Conservation (phyloP, 306 rosid species). For the Fragaria iinumae region DNA sequence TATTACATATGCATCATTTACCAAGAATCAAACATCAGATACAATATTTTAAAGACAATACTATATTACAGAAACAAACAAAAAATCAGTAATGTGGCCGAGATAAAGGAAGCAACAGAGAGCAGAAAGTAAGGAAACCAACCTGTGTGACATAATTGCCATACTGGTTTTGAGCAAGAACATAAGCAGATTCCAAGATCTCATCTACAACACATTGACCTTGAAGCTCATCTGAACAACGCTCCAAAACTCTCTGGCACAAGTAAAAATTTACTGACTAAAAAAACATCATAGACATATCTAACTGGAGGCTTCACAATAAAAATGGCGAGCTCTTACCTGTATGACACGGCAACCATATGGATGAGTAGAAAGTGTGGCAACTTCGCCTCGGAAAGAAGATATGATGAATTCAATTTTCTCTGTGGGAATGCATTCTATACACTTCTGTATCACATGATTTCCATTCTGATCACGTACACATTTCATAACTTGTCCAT, state of each 20-base stretch:
- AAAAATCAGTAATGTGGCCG: neutral
- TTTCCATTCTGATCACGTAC: slow-evolving; percentile 76
- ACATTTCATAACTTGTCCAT: slow-evolving; percentile 63
- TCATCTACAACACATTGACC: slow-evolving; percentile 52
- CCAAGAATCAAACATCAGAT: neutral
- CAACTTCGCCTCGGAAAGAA: slow-evolving; percentile 53
- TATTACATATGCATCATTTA: neutral
- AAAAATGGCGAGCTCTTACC: slow-evolving; percentile 34
- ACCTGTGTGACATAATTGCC: slow-evolving; percentile 80
- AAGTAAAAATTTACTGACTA: slow-evolving; percentile 14
- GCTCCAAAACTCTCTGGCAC: slow-evolving; percentile 67
- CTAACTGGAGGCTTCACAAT: slow-evolving; percentile 7
- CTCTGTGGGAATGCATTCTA: slow-evolving; percentile 54
- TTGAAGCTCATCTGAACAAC: slow-evolving; percentile 50
- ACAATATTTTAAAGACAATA: neutral
- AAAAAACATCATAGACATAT: slow-evolving; percentile 10
- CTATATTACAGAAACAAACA: neutral
- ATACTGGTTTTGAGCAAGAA: slow-evolving; percentile 67
- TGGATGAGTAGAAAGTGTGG: slow-evolving; percentile 59
- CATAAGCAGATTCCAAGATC: slow-evolving; percentile 54
- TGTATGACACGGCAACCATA: slow-evolving; percentile 78
- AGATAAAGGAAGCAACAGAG: slow-evolving; percentile 11
- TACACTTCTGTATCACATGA: slow-evolving; percentile 74
- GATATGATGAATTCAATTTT: slow-evolving; percentile 53
- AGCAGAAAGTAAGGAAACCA: slow-evolving; percentile 11